Base-by-base conservation (phyloP, 306 rosid genomes). In the Trifolium subterraneum region DNA sequence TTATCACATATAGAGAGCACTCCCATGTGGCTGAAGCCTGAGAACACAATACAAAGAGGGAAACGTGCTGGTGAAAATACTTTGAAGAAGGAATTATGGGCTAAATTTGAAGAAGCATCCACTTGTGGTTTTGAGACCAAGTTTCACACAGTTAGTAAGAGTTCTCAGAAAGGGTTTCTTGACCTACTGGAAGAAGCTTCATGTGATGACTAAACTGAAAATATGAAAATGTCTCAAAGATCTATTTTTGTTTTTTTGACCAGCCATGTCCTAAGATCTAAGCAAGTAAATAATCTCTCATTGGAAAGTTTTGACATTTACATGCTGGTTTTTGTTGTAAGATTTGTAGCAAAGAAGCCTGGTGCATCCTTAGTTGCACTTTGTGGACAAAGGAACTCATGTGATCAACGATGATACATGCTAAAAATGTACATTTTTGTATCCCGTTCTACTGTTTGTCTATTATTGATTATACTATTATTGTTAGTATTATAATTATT, bases 131-230 rank as follows among this genome's bases (percentile, higher is more conserved):
- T 78, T 80, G 77, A 68, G 29, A 50, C 74, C 47, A 74, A 85
- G 31, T 62, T 44, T 38, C 73, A 75, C 15, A 79, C 54, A 8
- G 71, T 18, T 15, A n/a, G 48, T 72, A 71, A 77, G 42, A 68
- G 39, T 50, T 73, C 81, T 59, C 83, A 58, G 48, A 92, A 86
- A 74, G 97, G 93, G 51, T 92, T 95, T 80, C 84, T 92, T 41
- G 98, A 92, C 64, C 86, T 85, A 52, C 76, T 95, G 80, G 99
- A 95, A 56, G 99, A 95, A 82, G 99, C 81, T 73, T 87, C 90
- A 68, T 74, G 81, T 54, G 93, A 90, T 6, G 83, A 72, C 12
- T 81, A 56, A 70, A 35, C 50, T 78, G 52, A 77, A 78, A 31
- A 41, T 31, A 29, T 47, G 72, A 36, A 78, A 22, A 14, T 7